A percentile compares a stretch with the other conserved stretches of the same genome.
Conservation (phyloP, 768 basidiomycete genomes). For the Trametes maxima region DNA sequence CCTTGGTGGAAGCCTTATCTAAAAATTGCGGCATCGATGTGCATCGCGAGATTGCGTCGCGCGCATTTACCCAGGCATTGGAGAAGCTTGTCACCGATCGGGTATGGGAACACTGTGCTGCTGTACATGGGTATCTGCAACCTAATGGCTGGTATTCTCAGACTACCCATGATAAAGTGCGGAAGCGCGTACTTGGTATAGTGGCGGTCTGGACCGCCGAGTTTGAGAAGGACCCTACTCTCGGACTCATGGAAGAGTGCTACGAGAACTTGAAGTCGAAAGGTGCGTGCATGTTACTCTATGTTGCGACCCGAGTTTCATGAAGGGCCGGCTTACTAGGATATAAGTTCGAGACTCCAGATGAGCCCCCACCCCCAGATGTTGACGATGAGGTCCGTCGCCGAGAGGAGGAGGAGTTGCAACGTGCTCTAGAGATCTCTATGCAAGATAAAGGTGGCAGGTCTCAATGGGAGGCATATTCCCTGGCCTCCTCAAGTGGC, state of each 20-base stretch:
- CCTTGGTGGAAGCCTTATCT: slow-evolving; percentile 83
- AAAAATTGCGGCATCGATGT: slow-evolving; percentile 88
- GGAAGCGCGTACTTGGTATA: slow-evolving; percentile 66
- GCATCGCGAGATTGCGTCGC: slow-evolving; percentile 84
- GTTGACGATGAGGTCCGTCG: slow-evolving; percentile 81
- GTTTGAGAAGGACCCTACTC: slow-evolving; percentile 75
- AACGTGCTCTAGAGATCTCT: slow-evolving; percentile 90
- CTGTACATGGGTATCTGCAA: background rate
- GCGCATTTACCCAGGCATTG: slow-evolving; percentile 87
- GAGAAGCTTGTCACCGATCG: slow-evolving; percentile 89
- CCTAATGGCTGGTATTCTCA: slow-evolving; percentile 33
- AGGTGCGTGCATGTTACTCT: slow-evolving; percentile 46
- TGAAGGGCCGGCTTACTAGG: slow-evolving; percentile 41
- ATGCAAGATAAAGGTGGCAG: slow-evolving; percentile 90
- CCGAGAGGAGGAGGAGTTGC: slow-evolving; percentile 92
- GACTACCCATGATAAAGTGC: slow-evolving; percentile 94
- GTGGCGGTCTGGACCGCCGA: slow-evolving; percentile 85
- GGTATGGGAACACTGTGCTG: slow-evolving; percentile 40
- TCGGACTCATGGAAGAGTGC: slow-evolving; percentile 91
- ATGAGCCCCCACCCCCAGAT: slow-evolving; percentile 65
- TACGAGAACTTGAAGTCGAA: slow-evolving; percentile 81
- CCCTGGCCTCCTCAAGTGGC: slow-evolving; percentile 39
- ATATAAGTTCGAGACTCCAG: slow-evolving; percentile 66
- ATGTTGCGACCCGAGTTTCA: background rate
- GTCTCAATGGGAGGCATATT: slow-evolving; percentile 51